Evolutionary conservation across 768 basidiomycete genomes (phyloP), one percentile per base, ranked within the genome.

Genomic region (Phylloporus arenicola): DNA sequence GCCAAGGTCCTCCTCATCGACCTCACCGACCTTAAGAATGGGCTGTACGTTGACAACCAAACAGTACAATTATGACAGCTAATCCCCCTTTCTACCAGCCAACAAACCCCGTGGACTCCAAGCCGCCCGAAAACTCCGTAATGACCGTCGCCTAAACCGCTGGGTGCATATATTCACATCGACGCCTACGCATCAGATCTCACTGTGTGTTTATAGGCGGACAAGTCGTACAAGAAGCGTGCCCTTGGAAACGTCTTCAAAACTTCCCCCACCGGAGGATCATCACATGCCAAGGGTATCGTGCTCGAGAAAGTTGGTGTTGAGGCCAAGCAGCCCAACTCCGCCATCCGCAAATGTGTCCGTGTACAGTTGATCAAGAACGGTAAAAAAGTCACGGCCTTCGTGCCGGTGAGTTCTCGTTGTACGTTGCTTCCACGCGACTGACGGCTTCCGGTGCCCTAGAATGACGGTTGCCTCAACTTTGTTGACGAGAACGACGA

Each of bases 301-400:
- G 96, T 99, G 53, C 86, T 99, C 54, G 96, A 99, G 77, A 99
- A 99, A 80, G 93, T 99, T 66, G 96, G 96, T 69, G 95, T 99
- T 57, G 96, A 99, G 78, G 95, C 96, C 70, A 99, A 99, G 77
- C 96, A 99, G 74, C 96, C 96, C 76, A 99, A 99, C 83, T 99
- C 96, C 69, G 96, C 96, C 71, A 98, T 99, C 74, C 93, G 96
- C 73, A 99, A 99, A 74, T 99, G 96, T 79, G 96, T 99, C 61
- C 92, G 96, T 77, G 96, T 99, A 56, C 96, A 99, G 68, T 81
- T 99, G 62, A 98, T 99, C 73, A 99, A 99, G 83, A 99, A 99
- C 78, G 96, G 96, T 60, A 99, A 99, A 87, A 98, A 98, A 73
- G 95, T 99, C 70, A 98, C 95, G 57, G 96, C 96, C 66, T 99